A percentile compares a stretch with the other conserved stretches of the same genome.
Conservation (phyloP, 2,329 filamentous ascomycete species). For the Xylariaceae sp. region DNA sequence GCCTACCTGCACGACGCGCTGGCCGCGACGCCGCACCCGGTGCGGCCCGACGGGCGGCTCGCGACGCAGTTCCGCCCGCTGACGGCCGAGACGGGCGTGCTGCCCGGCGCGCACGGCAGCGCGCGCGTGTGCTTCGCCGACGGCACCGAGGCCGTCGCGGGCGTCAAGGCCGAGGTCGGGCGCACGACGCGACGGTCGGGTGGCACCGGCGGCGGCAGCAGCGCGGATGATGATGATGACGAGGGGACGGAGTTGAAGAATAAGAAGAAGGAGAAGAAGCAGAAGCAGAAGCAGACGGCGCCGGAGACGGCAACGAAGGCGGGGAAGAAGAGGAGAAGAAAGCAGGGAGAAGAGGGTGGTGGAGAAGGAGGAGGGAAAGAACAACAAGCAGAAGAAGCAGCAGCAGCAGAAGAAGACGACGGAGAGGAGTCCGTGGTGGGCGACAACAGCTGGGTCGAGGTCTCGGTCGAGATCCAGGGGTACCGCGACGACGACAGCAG, state of each 20-base stretch:
- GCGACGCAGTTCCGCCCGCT: constrained; percentile 85
- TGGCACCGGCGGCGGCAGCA: constrained; percentile 12
- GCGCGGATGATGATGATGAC: constrained; percentile 2
- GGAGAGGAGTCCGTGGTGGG: constrained; percentile 30
- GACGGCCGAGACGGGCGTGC: constrained; percentile 80
- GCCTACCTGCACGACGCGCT: constrained; percentile 91
- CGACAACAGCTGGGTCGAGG: constrained; percentile 71
- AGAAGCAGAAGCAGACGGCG: constrained; percentile 18
- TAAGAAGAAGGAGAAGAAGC: too few species aligned
- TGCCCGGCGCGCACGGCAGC: constrained; percentile 85
- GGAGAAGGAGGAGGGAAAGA: constrained; percentile 9
- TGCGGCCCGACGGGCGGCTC: constrained; percentile 79
- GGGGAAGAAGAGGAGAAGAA: constrained; percentile 16
- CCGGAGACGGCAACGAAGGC: constrained; percentile 13
- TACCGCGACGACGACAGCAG: constrained; percentile 83
- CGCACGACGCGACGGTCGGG: constrained; percentile 40
- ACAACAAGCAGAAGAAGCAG: constrained; percentile 14
- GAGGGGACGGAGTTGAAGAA: constrained; percentile 5
- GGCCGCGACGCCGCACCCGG: constrained; percentile 67
- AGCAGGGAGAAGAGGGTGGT: constrained; percentile 14
- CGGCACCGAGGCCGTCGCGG: constrained; percentile 91
- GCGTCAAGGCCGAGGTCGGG: constrained; percentile 91
- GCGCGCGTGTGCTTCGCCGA: constrained; percentile 91
- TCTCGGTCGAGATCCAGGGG: constrained; percentile 87
- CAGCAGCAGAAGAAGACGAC: constrained; percentile 17